phyloP scores from a whole-genome alignment of 768 basidiomycete species.

The Rhodotorula diobovata region DNA sequence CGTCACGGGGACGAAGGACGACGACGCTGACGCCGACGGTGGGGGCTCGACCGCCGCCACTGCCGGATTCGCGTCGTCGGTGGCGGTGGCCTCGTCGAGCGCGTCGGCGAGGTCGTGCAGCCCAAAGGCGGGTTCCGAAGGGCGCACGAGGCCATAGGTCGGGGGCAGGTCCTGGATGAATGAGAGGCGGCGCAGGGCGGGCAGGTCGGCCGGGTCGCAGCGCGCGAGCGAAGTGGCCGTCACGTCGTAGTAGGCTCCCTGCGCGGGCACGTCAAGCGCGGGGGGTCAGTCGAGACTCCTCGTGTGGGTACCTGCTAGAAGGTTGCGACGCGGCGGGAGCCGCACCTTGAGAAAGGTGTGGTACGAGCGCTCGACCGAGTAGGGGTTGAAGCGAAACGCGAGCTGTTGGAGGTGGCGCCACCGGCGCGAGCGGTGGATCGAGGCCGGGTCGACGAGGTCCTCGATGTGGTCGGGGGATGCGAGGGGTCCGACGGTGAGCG shows the following conservation, averaged over 20 bases:
- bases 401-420: slow-evolving; percentile 52
- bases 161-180: slow-evolving; percentile 50
- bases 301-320: neutral
- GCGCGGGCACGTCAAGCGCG: neutral
- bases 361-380: slow-evolving; percentile 68
- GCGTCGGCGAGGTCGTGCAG: slow-evolving; percentile 38
- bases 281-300: too few relatives aligned
- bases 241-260: slow-evolving; percentile 80
- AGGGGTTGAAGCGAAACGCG: slow-evolving; percentile 72
- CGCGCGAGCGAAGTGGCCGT: slow-evolving; percentile 59
- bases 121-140: slow-evolving; percentile 40
- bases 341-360: slow-evolving; percentile 71
- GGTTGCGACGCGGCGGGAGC: neutral
- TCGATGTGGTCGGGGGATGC: slow-evolving; percentile 78
- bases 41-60: too few relatives aligned
- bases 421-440: neutral
- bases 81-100: slow-evolving; percentile 2
- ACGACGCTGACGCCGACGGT: neutral
- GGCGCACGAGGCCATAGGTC: slow-evolving; percentile 33
- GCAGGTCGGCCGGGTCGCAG: slow-evolving; percentile 55
- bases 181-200: slow-evolving; percentile 46
- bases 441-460: slow-evolving; percentile 55
- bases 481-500: slow-evolving; percentile 68
- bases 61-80: too few relatives aligned
- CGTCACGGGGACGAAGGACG: neutral